Percentiles rank a stretch among this genome's conserved stretches.
Evolutionary conservation across 495 filamentous ascomycete genomes (phyloP).

Genomic region (Xylaria palmicola): DNA sequence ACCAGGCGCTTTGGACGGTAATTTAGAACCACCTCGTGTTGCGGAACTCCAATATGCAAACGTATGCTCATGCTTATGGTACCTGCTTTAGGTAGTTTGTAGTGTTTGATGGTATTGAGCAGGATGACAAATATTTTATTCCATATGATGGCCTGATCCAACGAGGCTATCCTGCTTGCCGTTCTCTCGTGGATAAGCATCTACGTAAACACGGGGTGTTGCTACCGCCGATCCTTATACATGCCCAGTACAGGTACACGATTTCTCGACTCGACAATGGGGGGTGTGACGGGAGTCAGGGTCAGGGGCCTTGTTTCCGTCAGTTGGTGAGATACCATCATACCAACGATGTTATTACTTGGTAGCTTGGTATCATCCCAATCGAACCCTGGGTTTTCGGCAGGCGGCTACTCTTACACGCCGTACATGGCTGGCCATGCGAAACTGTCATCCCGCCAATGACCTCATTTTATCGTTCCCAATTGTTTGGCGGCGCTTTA

Average conservation of each 20-base stretch:
- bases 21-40: background rate
- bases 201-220: background rate
- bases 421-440: background rate
- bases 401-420: slow-evolving; percentile 12
- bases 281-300: background rate
- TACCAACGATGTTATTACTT: too few species aligned
- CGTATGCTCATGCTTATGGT: too few species aligned
- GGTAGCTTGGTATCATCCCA: background rate
- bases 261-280: too few species aligned
- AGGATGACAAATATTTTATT: background rate
- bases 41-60: too few species aligned
- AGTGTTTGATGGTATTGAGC: too few species aligned
- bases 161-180: background rate
- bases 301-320: background rate
- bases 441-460: background rate
- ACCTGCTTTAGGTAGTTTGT: too few species aligned
- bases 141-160: too few species aligned
- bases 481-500: background rate
- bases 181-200: background rate
- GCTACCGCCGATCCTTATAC: too few species aligned
- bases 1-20: background rate
- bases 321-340: background rate
- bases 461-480: background rate
- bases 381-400: background rate
- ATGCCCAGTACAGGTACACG: too few species aligned